phyloP scores from a whole-genome alignment of 805 yeast species.

The Candida khao-thaluensis region DNA sequence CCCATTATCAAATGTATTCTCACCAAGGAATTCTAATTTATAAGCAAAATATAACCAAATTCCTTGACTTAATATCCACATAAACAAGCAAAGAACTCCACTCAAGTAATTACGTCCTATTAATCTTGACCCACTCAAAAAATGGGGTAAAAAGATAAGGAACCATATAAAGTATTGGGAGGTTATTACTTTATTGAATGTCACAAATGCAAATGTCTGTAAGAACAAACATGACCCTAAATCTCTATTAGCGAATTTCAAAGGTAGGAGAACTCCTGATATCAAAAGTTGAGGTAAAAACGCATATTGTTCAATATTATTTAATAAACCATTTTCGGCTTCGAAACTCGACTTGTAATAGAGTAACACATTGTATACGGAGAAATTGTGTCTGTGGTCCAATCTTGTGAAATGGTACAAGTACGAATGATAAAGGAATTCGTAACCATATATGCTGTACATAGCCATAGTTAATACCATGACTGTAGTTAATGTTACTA shows the following conservation, averaged over 20 bases:
- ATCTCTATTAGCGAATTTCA: conserved; percentile 31
- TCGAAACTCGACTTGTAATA: conserved; percentile 53
- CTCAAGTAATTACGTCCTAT: conserved; percentile 19
- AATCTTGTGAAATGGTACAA: conserved; percentile 77
- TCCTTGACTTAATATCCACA: conserved; percentile 75
- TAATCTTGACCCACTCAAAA: conserved; percentile 46
- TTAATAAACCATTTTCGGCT: conserved; percentile 12
- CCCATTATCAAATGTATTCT: conserved; percentile 58
- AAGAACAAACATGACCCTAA: conserved; percentile 35
- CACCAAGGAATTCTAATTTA: conserved; percentile 76
- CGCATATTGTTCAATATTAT: conserved; percentile 56
- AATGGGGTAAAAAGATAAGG: conserved; percentile 78
- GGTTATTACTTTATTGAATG: conserved; percentile 64
- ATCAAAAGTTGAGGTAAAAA: conserved; percentile 79
- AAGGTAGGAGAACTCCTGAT: conserved; percentile 60
- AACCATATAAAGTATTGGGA: conserved; percentile 98
- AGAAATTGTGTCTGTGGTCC: conserved; percentile 95
- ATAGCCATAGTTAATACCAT: conserved; percentile 50
- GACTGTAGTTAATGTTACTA: conserved; percentile 45
- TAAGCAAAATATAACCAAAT: conserved; percentile 80
- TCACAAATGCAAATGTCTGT: conserved; percentile 45
- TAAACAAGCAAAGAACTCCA: conserved; percentile 42
- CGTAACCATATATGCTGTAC: conserved; percentile 70
- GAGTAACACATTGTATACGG: conserved; percentile 75
- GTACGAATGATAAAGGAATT: conserved; percentile 75